phyloP scores from a whole-genome alignment of 768 basidiomycete genomes.

The Hysterangium stoloniferum region DNA sequence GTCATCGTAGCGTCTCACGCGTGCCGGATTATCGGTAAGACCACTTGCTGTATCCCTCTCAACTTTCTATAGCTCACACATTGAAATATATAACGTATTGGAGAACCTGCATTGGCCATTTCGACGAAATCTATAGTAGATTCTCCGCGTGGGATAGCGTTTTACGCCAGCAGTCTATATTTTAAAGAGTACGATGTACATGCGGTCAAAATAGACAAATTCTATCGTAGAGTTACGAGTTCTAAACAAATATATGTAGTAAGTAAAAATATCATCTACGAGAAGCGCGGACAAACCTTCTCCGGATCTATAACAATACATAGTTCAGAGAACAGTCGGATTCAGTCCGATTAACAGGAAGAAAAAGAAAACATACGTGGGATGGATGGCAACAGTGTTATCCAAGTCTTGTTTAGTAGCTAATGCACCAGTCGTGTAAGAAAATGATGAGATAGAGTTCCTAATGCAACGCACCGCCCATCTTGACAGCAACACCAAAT shows the following conservation, averaged over 20 bases:
- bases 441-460: not conserved
- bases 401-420: constrained; percentile 79
- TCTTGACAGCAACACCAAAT: constrained; percentile 95
- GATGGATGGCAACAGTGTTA: constrained; percentile 88
- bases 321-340: not conserved
- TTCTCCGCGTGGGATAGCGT: too few species aligned
- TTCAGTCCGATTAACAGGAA: not conserved
- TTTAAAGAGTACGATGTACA: too few species aligned
- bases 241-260: not conserved
- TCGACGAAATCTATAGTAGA: too few species aligned
- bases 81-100: too few species aligned
- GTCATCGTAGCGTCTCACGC: too few species aligned
- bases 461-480: constrained; percentile 53
- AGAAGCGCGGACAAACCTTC: constrained; percentile 9
- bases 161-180: too few species aligned
- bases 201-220: too few species aligned
- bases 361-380: constrained; percentile 47
- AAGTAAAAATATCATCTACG: not conserved
- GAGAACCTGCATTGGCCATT: too few species aligned
- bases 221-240: constrained; percentile 8
- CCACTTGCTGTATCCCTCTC: too few species aligned
- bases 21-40: too few species aligned
- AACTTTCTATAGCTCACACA: too few species aligned
- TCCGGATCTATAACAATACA: constrained; percentile 6
- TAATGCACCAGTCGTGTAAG: constrained; percentile 8